phyloP scores from a whole-genome alignment of 345 rosid species.

The Eucalyptus tenuipes region DNA sequence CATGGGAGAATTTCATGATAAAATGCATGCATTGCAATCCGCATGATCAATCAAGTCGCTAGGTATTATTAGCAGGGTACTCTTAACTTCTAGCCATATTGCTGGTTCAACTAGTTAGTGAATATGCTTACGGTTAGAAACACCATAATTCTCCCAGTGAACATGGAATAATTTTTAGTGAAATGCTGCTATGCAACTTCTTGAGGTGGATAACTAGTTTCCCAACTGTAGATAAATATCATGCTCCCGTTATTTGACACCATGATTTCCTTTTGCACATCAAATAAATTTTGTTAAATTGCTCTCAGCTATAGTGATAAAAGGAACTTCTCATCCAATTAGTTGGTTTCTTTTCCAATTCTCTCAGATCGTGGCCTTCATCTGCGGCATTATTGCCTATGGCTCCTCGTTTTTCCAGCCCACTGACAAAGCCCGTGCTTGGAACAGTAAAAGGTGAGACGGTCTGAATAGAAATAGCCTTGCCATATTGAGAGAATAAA shows the following conservation, averaged over 20 bases:
- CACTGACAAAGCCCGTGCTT: conserved; percentile 23
- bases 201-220: background rate
- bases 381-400: conserved; percentile 52
- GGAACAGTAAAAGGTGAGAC: conserved; percentile 23
- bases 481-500: background rate
- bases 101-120: background rate
- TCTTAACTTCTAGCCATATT: background rate
- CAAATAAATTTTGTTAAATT: background rate
- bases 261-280: background rate
- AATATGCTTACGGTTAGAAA: background rate
- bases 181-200: background rate
- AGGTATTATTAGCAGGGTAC: background rate
- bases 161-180: background rate
- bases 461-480: background rate
- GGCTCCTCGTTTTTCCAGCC: conserved; percentile 30
- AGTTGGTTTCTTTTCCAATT: background rate
- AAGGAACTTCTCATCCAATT: background rate
- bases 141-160: background rate
- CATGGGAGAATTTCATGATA: background rate
- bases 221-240: background rate
- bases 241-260: background rate
- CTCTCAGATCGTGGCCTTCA: conserved; percentile 79
- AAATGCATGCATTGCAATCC: background rate
- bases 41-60: background rate
- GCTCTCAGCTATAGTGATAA: background rate